These are phyloP conservation scores for Apiospora koreana DNA, from an alignment of 2,329 filamentous ascomycete genomes.

Conservation along the genomic window DNA sequence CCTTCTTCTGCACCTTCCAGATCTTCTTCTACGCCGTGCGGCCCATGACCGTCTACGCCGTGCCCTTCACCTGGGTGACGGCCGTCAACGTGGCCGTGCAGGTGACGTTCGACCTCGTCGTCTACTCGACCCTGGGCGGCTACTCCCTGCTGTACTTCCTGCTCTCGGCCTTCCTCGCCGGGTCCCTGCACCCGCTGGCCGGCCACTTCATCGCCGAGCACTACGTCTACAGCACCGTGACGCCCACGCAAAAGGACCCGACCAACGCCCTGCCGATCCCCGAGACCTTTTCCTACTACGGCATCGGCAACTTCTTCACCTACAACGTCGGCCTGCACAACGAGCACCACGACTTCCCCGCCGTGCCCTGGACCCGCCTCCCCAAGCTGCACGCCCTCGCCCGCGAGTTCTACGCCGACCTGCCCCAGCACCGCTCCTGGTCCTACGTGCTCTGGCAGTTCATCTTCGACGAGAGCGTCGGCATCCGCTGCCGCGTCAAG, in stretches of 20 bases:
- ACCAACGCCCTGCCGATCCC: slow-evolving; percentile 69
- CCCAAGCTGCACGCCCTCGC: slow-evolving; percentile 77
- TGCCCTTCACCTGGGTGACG: slow-evolving; percentile 86
- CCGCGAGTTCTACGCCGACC: slow-evolving; percentile 84
- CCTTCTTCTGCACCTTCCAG: slow-evolving; percentile 99
- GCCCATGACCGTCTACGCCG: slow-evolving; percentile 89
- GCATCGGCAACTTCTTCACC: slow-evolving; percentile 84
- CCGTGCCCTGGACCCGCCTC: slow-evolving; percentile 90
- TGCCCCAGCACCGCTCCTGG: slow-evolving; percentile 91
- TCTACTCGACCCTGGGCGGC: slow-evolving; percentile 61
- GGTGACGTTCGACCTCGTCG: slow-evolving; percentile 71
- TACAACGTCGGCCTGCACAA: slow-evolving; percentile 99
- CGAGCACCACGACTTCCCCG: slow-evolving; percentile 98
- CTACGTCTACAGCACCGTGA: slow-evolving; percentile 74
- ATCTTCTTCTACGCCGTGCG: slow-evolving; percentile 98
- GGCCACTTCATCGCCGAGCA: slow-evolving; percentile 99
- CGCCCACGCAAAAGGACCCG: slow-evolving; percentile 55
- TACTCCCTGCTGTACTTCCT: slow-evolving; percentile 80
- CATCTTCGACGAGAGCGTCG: slow-evolving; percentile 85
- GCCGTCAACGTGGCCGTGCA: slow-evolving; percentile 79
- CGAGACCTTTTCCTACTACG: slow-evolving; percentile 98
- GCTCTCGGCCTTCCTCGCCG: slow-evolving; percentile 88
- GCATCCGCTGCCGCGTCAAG: slow-evolving; percentile 92
- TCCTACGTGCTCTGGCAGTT: slow-evolving; percentile 93
- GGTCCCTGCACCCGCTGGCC: slow-evolving; percentile 89